Percentiles rank a stretch among this genome's conserved stretches.
Evolutionary conservation across 192 early-diverging fungal genomes (phyloP).

Genomic region (Globomyces pollinis-pini): DNA sequence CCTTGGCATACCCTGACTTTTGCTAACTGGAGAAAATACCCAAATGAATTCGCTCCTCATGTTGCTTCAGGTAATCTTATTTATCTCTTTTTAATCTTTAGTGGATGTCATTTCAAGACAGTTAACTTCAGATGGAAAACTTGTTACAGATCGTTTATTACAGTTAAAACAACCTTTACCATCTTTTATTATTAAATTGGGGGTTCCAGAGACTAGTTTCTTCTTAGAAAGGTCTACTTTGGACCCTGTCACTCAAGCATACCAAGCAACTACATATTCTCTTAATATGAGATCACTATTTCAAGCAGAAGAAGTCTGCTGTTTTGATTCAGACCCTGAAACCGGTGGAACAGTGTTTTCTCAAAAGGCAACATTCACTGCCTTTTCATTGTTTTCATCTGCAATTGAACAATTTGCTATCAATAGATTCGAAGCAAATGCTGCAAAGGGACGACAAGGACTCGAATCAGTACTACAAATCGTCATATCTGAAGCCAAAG

Average conservation of each 20-base stretch:
- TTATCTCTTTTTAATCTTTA: too few species aligned
- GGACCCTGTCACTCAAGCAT: slow-evolving; percentile 64
- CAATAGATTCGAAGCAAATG: slow-evolving; percentile 84
- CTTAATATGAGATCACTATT: slow-evolving; percentile 80
- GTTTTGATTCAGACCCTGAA: slow-evolving; percentile 32
- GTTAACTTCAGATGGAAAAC: slow-evolving; percentile 72
- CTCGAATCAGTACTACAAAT: slow-evolving; percentile 79
- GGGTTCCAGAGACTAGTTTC: slow-evolving; percentile 56
- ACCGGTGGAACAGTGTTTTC: slow-evolving; percentile 43
- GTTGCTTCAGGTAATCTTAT: too few species aligned
- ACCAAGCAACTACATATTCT: slow-evolving; percentile 76
- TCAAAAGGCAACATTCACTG: slow-evolving; percentile 78
- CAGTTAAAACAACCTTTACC: slow-evolving; percentile 82
- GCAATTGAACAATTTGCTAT: slow-evolving; percentile 81
- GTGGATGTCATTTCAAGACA: slow-evolving; percentile 81
- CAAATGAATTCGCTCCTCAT: slow-evolving; percentile 86
- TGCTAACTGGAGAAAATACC: slow-evolving; percentile 97
- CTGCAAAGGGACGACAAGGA: slow-evolving; percentile 70
- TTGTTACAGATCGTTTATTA: slow-evolving; percentile 87
- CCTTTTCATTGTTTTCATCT: slow-evolving; percentile 43
- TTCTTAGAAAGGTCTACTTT: slow-evolving; percentile 86
- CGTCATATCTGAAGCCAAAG: too few species aligned
- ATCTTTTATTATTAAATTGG: slow-evolving; percentile 55
- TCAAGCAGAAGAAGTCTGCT: slow-evolving; percentile 76
- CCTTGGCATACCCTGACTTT: slow-evolving; percentile 55